Conservation (phyloP, 192 early-diverging fungal genomes). For the Coemansia sp. region DNA sequence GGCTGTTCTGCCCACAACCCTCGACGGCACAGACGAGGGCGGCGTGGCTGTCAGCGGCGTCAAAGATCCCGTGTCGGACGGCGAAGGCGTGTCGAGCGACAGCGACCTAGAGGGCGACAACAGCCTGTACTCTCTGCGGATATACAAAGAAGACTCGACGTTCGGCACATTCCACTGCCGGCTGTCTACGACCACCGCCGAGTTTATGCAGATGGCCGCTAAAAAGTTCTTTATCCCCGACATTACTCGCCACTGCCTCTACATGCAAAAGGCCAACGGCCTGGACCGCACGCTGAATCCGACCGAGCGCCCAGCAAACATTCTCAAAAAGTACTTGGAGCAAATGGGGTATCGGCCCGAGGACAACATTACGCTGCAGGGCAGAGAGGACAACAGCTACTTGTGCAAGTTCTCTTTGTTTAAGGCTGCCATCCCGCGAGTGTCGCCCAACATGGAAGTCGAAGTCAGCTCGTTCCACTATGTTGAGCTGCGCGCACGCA, state of each 20-base stretch:
- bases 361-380: slow-evolving; percentile 75
- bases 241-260: slow-evolving; percentile 52
- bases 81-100: slow-evolving; percentile 28
- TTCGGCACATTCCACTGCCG: slow-evolving; percentile 75
- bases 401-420: slow-evolving; percentile 76
- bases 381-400: slow-evolving; percentile 84
- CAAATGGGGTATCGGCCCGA: slow-evolving; percentile 75
- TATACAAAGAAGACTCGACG: slow-evolving; percentile 76
- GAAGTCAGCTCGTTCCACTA: slow-evolving; percentile 55
- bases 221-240: slow-evolving; percentile 84
- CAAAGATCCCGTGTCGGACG: slow-evolving; percentile 31
- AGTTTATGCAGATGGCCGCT: slow-evolving; percentile 68
- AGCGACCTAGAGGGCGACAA: slow-evolving; percentile 39
- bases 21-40: slow-evolving; percentile 36
- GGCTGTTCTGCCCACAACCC: slow-evolving; percentile 58
- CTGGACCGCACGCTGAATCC: slow-evolving; percentile 69
- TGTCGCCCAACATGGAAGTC: slow-evolving; percentile 52
- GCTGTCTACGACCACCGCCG: slow-evolving; percentile 67
- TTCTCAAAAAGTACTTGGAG: slow-evolving; percentile 70
- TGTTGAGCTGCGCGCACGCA: slow-evolving; percentile 68
- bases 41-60: slow-evolving; percentile 18
- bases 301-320: slow-evolving; percentile 68
- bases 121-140: slow-evolving; percentile 62
- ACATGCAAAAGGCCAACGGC: slow-evolving; percentile 48
- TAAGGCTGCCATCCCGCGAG: slow-evolving; percentile 54